These are phyloP conservation scores for Cardamine resedifolia DNA, from an alignment of 345 rosid genomes.

Conservation along the genomic window DNA sequence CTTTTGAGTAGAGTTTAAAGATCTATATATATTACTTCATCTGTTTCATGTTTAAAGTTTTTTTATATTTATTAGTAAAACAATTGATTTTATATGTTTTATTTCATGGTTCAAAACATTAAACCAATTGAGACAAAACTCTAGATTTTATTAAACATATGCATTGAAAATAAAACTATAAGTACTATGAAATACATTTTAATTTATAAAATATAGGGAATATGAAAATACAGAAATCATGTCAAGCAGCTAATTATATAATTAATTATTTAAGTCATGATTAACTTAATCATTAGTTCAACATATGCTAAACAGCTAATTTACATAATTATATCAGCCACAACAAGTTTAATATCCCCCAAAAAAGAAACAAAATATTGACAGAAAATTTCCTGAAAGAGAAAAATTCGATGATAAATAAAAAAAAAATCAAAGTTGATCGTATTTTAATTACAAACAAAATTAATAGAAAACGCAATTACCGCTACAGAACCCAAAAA, in stretches of 20 bases:
- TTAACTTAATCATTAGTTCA: constrained; percentile 26
- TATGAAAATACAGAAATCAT: not conserved
- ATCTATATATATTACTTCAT: too few species aligned
- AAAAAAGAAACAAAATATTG: not conserved
- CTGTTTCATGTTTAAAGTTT: too few species aligned
- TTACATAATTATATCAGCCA: constrained; percentile 14
- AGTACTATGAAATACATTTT: too few species aligned
- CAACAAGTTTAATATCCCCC: constrained; percentile 2
- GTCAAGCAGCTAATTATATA: not conserved
- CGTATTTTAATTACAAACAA: constrained; percentile 8
- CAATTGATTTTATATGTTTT: too few species aligned
- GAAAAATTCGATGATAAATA: not conserved
- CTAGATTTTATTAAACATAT: too few species aligned
- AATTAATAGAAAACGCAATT: not conserved
- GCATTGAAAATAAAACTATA: too few species aligned
- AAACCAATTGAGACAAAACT: too few species aligned
- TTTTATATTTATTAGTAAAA: too few species aligned
- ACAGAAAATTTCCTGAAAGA: not conserved
- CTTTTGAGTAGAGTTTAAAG: not conserved
- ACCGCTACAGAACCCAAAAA: constrained; percentile 18
- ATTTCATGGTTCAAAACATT: too few species aligned
- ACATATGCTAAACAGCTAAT: constrained; percentile 32
- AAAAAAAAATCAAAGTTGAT: constrained; percentile 11
- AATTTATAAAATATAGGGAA: too few species aligned
- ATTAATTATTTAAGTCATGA: not conserved